Evolutionary conservation across 805 yeast species (phyloP).

Genomic region (Wickerhamomyces mucosus): DNA sequence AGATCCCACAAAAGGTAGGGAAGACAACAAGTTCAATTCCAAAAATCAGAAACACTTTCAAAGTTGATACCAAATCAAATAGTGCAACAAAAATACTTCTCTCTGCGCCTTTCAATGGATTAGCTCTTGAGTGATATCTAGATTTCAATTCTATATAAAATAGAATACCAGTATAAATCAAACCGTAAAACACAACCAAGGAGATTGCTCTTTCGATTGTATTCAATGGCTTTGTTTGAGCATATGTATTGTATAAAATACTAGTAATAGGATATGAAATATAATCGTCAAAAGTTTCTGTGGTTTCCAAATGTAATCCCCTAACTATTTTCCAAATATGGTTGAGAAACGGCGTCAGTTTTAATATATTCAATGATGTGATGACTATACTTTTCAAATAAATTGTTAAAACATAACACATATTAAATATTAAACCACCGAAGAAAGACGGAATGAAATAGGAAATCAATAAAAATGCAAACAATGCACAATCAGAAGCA

Average conservation of each 20-base stretch:
- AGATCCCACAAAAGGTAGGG: conserved; percentile 79
- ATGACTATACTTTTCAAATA: conserved; percentile 5
- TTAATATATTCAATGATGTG: neutral
- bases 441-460: conserved; percentile 40
- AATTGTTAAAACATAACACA: conserved; percentile 9
- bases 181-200: conserved; percentile 26
- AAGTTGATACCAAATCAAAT: conserved; percentile 48
- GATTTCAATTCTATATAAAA: conserved; percentile 23
- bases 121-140: conserved; percentile 20
- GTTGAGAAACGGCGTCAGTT: conserved; percentile 1
- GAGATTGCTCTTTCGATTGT: conserved; percentile 29
- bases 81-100: conserved; percentile 43
- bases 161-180: conserved; percentile 20
- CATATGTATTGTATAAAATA: conserved; percentile 13
- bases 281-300: conserved; percentile 1
- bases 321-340: neutral
- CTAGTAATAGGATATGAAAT: conserved; percentile 14
- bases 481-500: conserved; percentile 21
- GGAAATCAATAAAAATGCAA: conserved; percentile 29
- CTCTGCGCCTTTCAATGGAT: conserved; percentile 40
- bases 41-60: conserved; percentile 69
- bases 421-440: conserved; percentile 24
- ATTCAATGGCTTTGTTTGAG: conserved; percentile 21
- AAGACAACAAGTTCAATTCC: conserved; percentile 74
- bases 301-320: conserved; percentile 2